Conservation (phyloP, 352 stramenopile species). For the Aphanomyces astaci region DNA sequence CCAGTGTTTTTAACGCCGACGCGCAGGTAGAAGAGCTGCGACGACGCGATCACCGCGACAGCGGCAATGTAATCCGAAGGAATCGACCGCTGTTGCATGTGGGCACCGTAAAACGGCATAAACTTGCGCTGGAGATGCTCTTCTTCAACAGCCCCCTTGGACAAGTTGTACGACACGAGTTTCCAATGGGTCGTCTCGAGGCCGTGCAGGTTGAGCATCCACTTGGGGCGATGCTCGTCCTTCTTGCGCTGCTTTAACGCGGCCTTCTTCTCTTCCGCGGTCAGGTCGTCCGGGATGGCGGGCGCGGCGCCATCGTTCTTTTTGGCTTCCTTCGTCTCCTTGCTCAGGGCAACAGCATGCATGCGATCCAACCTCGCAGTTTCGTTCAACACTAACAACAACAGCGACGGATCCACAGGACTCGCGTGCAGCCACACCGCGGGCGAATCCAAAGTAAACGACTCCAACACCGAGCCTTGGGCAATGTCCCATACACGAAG, state of each 20-base stretch:
- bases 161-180: slow-evolving; percentile 64
- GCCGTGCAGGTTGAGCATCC: slow-evolving; percentile 12
- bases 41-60: slow-evolving; percentile 37
- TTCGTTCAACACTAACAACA: slow-evolving; percentile 40
- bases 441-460: slow-evolving; percentile 37
- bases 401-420: slow-evolving; percentile 40
- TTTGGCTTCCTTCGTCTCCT: slow-evolving; percentile 14
- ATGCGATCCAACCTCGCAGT: slow-evolving; percentile 24
- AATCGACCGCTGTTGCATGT: slow-evolving; percentile 30
- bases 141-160: slow-evolving; percentile 45
- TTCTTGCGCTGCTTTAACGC: slow-evolving; percentile 1
- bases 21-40: slow-evolving; percentile 38
- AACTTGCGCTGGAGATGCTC: slow-evolving; percentile 44
- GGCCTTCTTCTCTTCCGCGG: neutral
- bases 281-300: neutral
- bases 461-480: slow-evolving; percentile 53
- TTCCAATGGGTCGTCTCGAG: slow-evolving; percentile 35
- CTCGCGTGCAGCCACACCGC: slow-evolving; percentile 70
- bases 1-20: slow-evolving; percentile 31
- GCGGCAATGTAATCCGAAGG: slow-evolving; percentile 36
- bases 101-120: slow-evolving; percentile 37
- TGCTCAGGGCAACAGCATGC: slow-evolving; percentile 17
- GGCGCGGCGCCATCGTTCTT: slow-evolving; percentile 7
- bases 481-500: slow-evolving; percentile 71
- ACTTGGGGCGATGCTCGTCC: neutral